These are phyloP conservation scores for Diaporthe amygdali DNA, from an alignment of 2,329 filamentous ascomycete species.

Conservation along the genomic window DNA sequence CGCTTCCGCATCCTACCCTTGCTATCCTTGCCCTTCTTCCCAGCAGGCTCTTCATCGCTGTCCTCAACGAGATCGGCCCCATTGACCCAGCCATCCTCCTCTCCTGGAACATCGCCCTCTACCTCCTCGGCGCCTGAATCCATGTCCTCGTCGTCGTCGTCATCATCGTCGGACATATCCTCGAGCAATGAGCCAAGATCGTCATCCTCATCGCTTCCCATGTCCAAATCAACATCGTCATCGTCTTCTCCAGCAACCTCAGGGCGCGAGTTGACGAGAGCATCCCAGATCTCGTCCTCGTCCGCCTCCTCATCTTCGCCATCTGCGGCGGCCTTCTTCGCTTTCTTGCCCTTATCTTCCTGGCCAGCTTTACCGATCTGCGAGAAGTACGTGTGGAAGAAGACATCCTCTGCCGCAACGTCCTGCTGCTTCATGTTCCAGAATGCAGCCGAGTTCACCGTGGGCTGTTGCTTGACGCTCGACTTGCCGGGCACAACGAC, in stretches of 20 bases:
- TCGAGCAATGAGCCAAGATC: conserved; percentile 37
- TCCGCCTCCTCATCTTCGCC: conserved; percentile 61
- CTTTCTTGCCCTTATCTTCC: conserved; percentile 44
- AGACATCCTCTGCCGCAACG: conserved; percentile 88
- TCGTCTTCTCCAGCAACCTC: conserved; percentile 72
- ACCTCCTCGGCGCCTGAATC: conserved; percentile 44
- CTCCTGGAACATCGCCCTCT: conserved; percentile 43
- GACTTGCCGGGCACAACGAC: conserved; percentile 61
- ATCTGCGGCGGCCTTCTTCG: conserved; percentile 47
- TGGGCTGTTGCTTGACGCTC: conserved; percentile 38
- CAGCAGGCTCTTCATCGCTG: conserved; percentile 41
- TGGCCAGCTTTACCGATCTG: conserved; percentile 69
- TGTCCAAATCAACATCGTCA: conserved; percentile 51
- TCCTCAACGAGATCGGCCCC: conserved; percentile 58
- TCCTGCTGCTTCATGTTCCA: conserved; percentile 91
- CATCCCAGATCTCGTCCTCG: conserved; percentile 90
- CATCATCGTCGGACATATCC: conserved; percentile 42
- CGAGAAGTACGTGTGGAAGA: conserved; percentile 98
- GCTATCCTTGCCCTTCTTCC: conserved; percentile 35
- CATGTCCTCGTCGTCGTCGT: conserved; percentile 50
- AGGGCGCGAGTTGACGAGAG: conserved; percentile 79
- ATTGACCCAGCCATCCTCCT: conserved; percentile 56
- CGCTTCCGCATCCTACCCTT: conserved; percentile 68
- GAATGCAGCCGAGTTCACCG: conserved; percentile 86
- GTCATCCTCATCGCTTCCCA: conserved; percentile 52